Evolutionary conservation across 2,329 filamentous ascomycete genomes (phyloP).

Genomic region (Arachnomyces sp.): DNA sequence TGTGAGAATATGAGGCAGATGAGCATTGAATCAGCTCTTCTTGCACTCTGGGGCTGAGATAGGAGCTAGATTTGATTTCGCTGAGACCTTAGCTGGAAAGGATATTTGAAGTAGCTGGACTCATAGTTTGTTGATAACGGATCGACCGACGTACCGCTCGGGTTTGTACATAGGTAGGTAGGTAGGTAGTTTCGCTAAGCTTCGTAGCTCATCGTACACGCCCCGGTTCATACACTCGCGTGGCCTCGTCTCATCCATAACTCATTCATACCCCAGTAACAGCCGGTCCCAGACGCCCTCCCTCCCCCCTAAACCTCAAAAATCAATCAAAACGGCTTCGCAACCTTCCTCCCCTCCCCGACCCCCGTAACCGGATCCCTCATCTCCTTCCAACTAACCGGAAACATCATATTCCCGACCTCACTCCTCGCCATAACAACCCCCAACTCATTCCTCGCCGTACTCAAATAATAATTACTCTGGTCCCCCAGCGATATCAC

Average conservation of each 20-base stretch:
- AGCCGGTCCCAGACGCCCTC: slow-evolving; percentile 13
- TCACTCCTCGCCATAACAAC: slow-evolving; percentile 91
- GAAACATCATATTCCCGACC: slow-evolving; percentile 80
- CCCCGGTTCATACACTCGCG: not conserved
- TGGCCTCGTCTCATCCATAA: not conserved
- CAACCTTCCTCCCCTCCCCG: slow-evolving; percentile 80
- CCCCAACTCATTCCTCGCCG: slow-evolving; percentile 81
- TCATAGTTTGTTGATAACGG: no score
- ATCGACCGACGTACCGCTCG: not conserved
- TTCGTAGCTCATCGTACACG: not conserved
- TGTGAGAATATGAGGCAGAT: no score
- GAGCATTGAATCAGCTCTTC: no score
- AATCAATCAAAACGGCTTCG: slow-evolving; percentile 74
- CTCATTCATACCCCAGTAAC: no score
- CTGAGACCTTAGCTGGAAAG: no score
- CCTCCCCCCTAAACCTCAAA: slow-evolving; percentile 8
- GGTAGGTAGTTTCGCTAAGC: not conserved
- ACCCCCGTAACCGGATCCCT: slow-evolving; percentile 69
- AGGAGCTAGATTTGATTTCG: no score
- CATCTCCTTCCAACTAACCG: slow-evolving; percentile 93
- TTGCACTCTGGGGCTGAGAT: no score
- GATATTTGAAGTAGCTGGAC: no score
- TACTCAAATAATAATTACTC: slow-evolving; percentile 89
- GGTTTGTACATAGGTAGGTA: not conserved
- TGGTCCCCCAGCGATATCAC: slow-evolving; percentile 92